Conservation (phyloP, 257 asterid genomes). For the Solanum lignicaule region DNA sequence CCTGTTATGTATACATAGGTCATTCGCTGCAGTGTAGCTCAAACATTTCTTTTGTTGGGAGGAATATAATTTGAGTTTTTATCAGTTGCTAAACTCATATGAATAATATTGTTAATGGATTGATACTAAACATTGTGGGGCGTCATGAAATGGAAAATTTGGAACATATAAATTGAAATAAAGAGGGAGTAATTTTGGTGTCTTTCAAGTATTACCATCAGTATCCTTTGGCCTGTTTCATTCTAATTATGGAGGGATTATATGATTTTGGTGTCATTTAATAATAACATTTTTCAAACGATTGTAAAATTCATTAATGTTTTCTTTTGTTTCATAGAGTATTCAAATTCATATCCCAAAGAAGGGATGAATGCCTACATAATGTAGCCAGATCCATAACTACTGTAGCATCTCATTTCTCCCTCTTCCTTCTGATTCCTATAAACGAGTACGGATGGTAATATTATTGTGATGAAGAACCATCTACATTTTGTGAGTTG, state of each 20-base stretch:
- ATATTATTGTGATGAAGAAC: neutral
- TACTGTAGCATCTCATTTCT: neutral
- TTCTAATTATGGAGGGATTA: neutral
- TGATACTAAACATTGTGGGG: neutral
- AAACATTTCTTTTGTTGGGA: neutral
- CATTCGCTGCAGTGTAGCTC: neutral
- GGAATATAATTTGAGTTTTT: neutral
- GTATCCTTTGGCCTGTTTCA: neutral
- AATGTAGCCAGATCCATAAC: neutral
- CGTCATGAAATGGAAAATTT: neutral
- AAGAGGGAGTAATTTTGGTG: neutral
- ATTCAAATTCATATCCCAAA: neutral
- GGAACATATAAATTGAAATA: neutral
- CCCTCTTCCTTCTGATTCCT: neutral
- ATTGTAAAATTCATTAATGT: neutral
- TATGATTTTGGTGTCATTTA: neutral
- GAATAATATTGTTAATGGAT: neutral
- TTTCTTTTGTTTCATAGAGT: neutral
- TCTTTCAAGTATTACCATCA: neutral
- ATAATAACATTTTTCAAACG: neutral
- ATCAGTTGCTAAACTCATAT: neutral
- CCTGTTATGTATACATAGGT: neutral
- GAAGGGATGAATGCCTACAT: neutral
- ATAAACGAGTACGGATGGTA: neutral
- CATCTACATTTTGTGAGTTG: neutral